phyloP scores from a whole-genome alignment of 306 rosid species.

The Pyrus betulifolia region DNA sequence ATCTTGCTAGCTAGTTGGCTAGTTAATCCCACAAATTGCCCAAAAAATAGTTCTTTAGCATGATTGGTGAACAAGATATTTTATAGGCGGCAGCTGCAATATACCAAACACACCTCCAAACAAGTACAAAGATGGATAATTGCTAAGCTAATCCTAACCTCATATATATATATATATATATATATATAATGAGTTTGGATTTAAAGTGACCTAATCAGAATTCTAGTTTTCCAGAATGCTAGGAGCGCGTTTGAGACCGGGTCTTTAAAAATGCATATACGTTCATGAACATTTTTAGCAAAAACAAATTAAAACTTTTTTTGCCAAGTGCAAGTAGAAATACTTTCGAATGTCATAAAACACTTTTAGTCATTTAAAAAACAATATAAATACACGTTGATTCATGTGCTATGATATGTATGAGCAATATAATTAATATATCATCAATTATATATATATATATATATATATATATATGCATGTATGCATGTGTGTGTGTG shows the following conservation, averaged over 20 bases:
- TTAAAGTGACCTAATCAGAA: neutral
- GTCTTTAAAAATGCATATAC: too few relatives aligned
- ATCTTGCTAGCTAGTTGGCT: neutral
- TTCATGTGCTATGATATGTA: too few relatives aligned
- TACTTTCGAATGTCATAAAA: too few relatives aligned
- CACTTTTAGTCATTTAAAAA: too few relatives aligned
- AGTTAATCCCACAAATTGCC: neutral
- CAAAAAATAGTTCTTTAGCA: neutral
- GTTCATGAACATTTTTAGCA: neutral
- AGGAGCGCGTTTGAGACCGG: neutral
- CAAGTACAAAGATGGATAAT: neutral
- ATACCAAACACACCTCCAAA: neutral
- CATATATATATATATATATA: too few relatives aligned
- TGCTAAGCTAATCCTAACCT: too few relatives aligned
- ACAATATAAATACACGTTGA: too few relatives aligned
- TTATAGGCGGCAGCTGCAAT: neutral
- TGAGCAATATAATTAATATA: too few relatives aligned
- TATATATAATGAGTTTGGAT: neutral
- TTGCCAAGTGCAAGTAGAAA: too few relatives aligned
- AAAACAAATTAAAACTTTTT: neutral
- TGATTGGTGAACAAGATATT: neutral
- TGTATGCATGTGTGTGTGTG: too few relatives aligned
- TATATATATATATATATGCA: too few relatives aligned
- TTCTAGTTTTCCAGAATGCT: neutral
- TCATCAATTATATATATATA: too few relatives aligned